These are phyloP conservation scores for Poterioochromonas sp. DNA, from an alignment of 352 stramenopile genomes.

Conservation along the genomic window DNA sequence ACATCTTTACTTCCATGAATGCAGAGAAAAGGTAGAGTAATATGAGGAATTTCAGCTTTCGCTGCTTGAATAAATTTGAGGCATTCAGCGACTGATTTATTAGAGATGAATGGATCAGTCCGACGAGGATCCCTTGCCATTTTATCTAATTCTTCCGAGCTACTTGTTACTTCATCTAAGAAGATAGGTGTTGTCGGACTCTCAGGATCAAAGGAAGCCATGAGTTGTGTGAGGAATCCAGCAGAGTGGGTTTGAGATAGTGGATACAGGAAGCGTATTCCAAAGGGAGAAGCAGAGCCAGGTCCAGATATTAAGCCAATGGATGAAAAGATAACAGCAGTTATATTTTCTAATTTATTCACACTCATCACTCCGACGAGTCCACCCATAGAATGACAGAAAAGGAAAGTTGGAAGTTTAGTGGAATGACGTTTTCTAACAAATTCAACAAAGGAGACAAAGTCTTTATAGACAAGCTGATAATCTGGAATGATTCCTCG, in stretches of 20 bases:
- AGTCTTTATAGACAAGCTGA: background rate
- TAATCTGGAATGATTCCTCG: background rate
- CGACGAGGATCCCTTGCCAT: background rate
- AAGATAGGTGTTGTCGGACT: background rate
- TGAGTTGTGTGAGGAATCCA: background rate
- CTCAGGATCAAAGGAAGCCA: background rate
- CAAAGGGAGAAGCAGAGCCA: background rate
- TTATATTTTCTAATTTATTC: background rate
- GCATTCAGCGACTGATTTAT: background rate
- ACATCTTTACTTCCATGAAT: background rate
- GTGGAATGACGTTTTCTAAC: background rate
- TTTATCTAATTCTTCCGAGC: background rate
- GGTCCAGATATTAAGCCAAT: background rate
- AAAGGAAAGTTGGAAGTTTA: background rate
- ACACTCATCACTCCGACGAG: background rate
- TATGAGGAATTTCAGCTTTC: background rate
- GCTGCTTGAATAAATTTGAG: background rate
- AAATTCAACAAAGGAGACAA: background rate
- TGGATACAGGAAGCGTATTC: background rate
- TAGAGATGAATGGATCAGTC: background rate
- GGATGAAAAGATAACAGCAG: background rate
- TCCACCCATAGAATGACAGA: background rate
- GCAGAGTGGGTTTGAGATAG: background rate
- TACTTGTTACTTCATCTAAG: background rate
- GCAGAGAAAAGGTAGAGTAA: background rate